These are phyloP conservation scores for Penicillium sp. DNA, from an alignment of 2,329 filamentous ascomycete species.

Conservation along the genomic window DNA sequence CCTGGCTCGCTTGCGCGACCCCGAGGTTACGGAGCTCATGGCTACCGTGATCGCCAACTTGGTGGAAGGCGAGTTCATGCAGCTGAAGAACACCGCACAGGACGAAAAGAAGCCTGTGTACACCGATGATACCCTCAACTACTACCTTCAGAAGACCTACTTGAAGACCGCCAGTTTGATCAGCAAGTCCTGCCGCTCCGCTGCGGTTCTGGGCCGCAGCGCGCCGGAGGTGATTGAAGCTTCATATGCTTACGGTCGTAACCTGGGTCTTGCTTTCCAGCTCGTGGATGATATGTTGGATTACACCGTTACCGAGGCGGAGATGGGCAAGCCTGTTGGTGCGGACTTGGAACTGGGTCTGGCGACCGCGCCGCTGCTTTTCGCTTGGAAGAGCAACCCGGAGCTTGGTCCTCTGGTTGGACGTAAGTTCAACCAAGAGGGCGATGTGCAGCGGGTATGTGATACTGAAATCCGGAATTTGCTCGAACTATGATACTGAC, in stretches of 20 bases:
- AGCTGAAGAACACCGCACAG: conserved; percentile 90
- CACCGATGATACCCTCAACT: conserved; percentile 84
- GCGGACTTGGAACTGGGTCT: conserved; percentile 91
- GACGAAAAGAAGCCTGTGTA: conserved; percentile 83
- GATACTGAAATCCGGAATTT: background rate
- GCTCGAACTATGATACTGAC: conserved; percentile 11
- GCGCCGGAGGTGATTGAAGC: conserved; percentile 81
- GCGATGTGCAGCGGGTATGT: conserved; percentile 80
- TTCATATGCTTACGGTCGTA: conserved; percentile 89
- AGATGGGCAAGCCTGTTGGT: conserved; percentile 91
- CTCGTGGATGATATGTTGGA: conserved; percentile 97
- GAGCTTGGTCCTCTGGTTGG: conserved; percentile 87
- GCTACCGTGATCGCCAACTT: conserved; percentile 97
- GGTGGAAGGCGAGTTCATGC: conserved; percentile 99
- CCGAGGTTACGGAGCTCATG: conserved; percentile 90
- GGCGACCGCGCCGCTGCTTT: conserved; percentile 89
- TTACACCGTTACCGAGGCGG: conserved; percentile 81
- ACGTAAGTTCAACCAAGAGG: conserved; percentile 80
- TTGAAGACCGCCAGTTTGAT: conserved; percentile 95
- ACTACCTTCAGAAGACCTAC: conserved; percentile 98
- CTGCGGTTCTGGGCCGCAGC: conserved; percentile 79
- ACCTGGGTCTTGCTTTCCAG: conserved; percentile 92
- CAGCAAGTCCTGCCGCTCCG: conserved; percentile 89
- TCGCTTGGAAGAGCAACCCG: conserved; percentile 88
- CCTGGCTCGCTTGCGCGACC: conserved; percentile 82